phyloP scores from a whole-genome alignment of 225 moss, liverwort and hornwort species.

The Sphagnum contortum region DNA sequence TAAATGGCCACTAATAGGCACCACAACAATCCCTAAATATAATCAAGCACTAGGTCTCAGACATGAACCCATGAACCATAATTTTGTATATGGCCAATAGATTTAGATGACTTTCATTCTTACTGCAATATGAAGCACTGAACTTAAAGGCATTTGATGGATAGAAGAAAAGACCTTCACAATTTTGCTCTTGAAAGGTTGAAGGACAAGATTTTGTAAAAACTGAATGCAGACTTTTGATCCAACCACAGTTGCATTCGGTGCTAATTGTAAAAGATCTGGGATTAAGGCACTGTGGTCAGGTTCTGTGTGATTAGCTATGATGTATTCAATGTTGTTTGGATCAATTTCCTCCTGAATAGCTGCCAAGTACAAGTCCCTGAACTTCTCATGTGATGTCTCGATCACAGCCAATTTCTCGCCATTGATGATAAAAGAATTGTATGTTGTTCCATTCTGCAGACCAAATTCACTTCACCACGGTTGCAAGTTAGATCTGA shows the following conservation, averaged over 20 bases:
- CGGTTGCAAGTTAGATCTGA: neutral
- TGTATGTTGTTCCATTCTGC: constrained; percentile 88
- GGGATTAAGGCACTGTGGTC: constrained; percentile 94
- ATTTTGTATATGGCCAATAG: too few species aligned
- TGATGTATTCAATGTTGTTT: constrained; percentile 58
- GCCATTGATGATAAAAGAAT: constrained; percentile 69
- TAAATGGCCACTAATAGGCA: neutral
- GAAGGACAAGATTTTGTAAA: constrained; percentile 48
- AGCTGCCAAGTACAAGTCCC: constrained; percentile 63
- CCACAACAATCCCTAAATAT: neutral
- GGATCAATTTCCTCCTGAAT: constrained; percentile 62
- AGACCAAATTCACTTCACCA: constrained; percentile 75
- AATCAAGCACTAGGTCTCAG: too few species aligned
- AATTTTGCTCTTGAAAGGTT: constrained; percentile 64
- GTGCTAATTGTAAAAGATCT: constrained; percentile 72
- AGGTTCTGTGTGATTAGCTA: constrained; percentile 89
- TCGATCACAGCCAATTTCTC: constrained; percentile 72
- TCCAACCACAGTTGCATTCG: constrained; percentile 75
- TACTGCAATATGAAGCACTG: too few species aligned
- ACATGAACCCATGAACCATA: too few species aligned
- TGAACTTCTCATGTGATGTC: constrained; percentile 87
- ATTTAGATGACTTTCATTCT: too few species aligned
- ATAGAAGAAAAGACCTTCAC: constrained; percentile 45
- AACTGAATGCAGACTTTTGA: constrained; percentile 79
- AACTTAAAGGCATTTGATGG: neutral